Conservation (phyloP, 2,329 filamentous ascomycete genomes). For the Thielaviopsis punctulata region DNA sequence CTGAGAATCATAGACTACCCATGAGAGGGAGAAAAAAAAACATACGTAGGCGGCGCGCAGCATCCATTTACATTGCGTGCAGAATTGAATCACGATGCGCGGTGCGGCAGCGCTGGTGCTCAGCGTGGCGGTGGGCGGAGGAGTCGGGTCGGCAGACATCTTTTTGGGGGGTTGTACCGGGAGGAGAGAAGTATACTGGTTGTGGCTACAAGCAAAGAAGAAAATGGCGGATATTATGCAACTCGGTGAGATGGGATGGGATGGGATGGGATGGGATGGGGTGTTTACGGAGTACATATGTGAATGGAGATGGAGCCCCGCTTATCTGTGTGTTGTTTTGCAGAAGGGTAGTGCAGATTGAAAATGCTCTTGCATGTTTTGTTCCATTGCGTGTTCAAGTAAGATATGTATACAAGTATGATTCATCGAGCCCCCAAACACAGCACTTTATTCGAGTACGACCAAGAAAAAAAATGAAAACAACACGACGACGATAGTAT, state of each 20-base stretch:
- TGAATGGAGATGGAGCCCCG: background rate
- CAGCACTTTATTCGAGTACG: background rate
- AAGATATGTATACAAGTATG: background rate
- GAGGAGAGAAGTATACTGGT: no score
- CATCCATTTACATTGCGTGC: constrained; percentile 91
- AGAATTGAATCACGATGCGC: constrained; percentile 75
- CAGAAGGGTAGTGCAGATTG: no score
- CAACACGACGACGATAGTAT: no score
- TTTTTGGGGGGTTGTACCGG: background rate
- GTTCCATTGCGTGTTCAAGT: no score
- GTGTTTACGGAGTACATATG: no score
- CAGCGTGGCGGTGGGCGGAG: background rate
- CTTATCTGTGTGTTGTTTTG: background rate
- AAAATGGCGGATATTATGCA: no score
- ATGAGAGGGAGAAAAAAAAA: constrained; percentile 10
- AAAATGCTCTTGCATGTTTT: no score
- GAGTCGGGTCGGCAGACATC: background rate
- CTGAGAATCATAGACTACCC: background rate
- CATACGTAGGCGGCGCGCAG: constrained; percentile 68
- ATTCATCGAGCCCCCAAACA: no score
- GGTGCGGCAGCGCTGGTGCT: constrained; percentile 24
- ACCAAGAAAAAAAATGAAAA: background rate
- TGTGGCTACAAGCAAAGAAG: no score
- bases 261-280: background rate
- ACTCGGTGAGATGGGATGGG: background rate